Evolutionary conservation across 345 rosid genomes (phyloP).

Genomic region (Fremontodendron californicum): DNA sequence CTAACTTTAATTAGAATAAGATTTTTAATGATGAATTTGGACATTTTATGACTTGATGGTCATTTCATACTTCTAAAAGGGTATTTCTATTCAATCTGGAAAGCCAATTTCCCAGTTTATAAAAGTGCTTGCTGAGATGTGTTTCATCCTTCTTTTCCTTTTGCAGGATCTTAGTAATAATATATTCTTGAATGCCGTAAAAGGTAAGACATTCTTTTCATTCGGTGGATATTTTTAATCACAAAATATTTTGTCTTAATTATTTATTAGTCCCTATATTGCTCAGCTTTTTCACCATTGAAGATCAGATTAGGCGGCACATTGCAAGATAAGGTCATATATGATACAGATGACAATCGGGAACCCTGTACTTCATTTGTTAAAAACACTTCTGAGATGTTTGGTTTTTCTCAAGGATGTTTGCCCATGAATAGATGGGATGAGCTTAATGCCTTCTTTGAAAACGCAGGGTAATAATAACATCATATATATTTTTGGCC

Average conservation of each 20-base stretch:
- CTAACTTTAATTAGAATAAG: not conserved
- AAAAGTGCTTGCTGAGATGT: not conserved
- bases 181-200: constrained; percentile 47
- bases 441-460: constrained; percentile 52
- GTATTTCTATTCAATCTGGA: not conserved
- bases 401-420: constrained; percentile 60
- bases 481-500: not conserved
- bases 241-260: not conserved
- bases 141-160: constrained; percentile 5
- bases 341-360: constrained; percentile 35
- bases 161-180: constrained; percentile 52
- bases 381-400: constrained; percentile 34
- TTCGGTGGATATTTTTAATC: not conserved
- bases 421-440: constrained; percentile 66
- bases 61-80: not conserved
- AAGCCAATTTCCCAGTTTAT: not conserved
- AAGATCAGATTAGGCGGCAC: constrained; percentile 69
- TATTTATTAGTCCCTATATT: not conserved
- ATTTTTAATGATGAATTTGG: not conserved
- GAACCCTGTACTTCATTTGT: constrained; percentile 43
- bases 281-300: constrained; percentile 58
- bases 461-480: constrained; percentile 43
- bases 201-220: constrained; percentile 34
- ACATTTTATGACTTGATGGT: not conserved
- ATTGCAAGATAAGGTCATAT: constrained; percentile 63